Base-by-base conservation (phyloP, 148 eudicot genomes). In the Polygonum maritimum region DNA sequence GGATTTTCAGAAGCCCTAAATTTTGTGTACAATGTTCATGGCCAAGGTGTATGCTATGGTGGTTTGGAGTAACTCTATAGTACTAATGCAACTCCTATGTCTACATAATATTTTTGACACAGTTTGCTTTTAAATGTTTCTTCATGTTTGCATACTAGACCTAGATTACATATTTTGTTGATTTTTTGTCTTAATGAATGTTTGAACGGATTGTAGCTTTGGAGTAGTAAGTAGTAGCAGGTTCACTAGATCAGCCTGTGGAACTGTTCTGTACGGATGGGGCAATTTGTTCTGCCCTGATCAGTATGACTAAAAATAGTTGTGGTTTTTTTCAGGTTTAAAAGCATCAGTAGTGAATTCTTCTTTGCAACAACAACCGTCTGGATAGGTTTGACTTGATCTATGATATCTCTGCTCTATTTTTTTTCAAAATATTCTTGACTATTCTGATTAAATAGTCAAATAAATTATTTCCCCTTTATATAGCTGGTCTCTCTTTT, bases 201-300 rank as follows among this genome's bases (percentile, higher is more conserved):
- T 26, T 26, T 26, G 31, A 26, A 26, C 31, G n/a, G n/a, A 26
- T 26, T n/a, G n/a, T n/a, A n/a, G 31, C 31, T 1, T 26, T 26
- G 31, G 4, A n/a, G n/a, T n/a, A n/a, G n/a, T n/a, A n/a, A n/a
- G n/a, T n/a, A n/a, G n/a, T n/a, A n/a, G 81, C 92, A 94, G 98
- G 98, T 94, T 94, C 81, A 85, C 85, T 69, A 97, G 98, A 80
- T 90, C 97, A 76, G 49, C 76, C 14, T 94, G 98, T 97, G 96
- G 92, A 47, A 79, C 92, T 44, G 58, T 92, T 52, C 83, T 94
- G 4, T 94, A 90, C 76, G 98, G 98, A 72, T 94, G 97, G 98
- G 97, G 96, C 18, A 94, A 94, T 86, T 93, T 94, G 48, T 16
- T 87, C 45, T 38, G 21, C 41, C 44, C 45, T 67, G 71, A 67